A percentile compares a stretch with the other conserved stretches of the same genome.
These are phyloP conservation scores for Hypomontagnella submonticulosa DNA, from an alignment of 495 filamentous ascomycete species.

Conservation along the genomic window DNA sequence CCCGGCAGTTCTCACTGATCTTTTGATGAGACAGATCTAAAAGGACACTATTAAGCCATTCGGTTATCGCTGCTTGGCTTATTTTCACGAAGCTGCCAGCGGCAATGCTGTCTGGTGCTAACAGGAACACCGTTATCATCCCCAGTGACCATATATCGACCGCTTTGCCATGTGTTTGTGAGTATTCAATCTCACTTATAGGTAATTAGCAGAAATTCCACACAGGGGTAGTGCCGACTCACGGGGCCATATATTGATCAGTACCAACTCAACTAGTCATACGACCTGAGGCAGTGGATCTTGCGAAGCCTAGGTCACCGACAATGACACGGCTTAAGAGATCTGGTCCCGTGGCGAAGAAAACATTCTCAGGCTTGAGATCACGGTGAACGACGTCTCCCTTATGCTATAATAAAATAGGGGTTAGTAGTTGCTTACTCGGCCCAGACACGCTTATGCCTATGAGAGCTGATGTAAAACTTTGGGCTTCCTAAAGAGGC, in stretches of 20 bases:
- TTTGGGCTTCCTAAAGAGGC: neutral
- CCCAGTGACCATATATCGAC: conserved; percentile 59
- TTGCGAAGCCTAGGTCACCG: conserved; percentile 78
- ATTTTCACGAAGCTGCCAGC: conserved; percentile 43
- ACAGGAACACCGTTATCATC: conserved; percentile 26
- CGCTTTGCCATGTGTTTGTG: conserved; percentile 41
- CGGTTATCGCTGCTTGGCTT: conserved; percentile 39
- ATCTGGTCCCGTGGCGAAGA: conserved; percentile 70
- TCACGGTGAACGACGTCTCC: conserved; percentile 89
- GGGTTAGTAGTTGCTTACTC: neutral
- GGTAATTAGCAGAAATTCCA: neutral
- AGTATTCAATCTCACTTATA: conserved; percentile 41
- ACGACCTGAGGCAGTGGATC: conserved; percentile 54
- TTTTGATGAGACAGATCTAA: conserved; percentile 52
- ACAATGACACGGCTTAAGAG: conserved; percentile 69
- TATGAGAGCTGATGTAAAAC: neutral
- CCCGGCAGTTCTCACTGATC: conserved; percentile 56
- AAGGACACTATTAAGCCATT: conserved; percentile 43
- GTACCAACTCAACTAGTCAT: conserved; percentile 75
- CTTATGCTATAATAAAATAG: conserved; percentile 59
- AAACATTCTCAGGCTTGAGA: conserved; percentile 96
- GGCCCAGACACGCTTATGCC: too few relatives aligned
- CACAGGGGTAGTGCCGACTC: conserved; percentile 46
- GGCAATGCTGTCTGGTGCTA: conserved; percentile 36
- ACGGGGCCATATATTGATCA: conserved; percentile 76